Evolutionary conservation across 139 green algal species (phyloP).

Genomic region (Chlorella sp.): DNA sequence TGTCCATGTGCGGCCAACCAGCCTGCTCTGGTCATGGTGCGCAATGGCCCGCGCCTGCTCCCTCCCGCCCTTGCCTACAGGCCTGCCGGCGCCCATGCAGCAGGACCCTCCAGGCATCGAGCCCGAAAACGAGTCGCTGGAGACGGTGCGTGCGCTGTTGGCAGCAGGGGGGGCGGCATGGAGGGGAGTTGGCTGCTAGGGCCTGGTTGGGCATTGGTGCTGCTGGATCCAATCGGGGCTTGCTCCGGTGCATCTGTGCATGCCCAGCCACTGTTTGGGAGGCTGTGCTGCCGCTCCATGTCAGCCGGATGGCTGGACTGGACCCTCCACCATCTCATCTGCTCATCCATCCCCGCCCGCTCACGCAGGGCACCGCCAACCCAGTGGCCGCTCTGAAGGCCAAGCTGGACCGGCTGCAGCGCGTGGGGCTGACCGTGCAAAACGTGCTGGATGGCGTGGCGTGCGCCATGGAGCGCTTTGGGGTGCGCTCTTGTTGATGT

Average conservation of each 20-base stretch:
- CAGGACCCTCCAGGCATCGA: slow-evolving; percentile 35
- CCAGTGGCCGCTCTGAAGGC: slow-evolving; percentile 10
- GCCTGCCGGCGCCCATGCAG: slow-evolving; percentile 20
- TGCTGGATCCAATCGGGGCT: too few species aligned
- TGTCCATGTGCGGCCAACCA: too few species aligned
- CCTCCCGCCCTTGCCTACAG: not conserved
- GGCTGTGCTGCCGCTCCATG: too few species aligned
- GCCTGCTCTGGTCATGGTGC: too few species aligned
- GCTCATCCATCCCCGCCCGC: not conserved
- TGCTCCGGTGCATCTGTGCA: too few species aligned
- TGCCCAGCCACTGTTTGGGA: too few species aligned
- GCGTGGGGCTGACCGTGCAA: slow-evolving; percentile 39
- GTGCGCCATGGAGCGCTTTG: slow-evolving; percentile 17
- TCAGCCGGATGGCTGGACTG: too few species aligned
- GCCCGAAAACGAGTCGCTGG: slow-evolving; percentile 25
- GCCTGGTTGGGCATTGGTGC: too few species aligned
- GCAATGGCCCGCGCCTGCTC: too few species aligned
- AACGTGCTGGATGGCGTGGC: slow-evolving; percentile 37
- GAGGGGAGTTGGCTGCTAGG: too few species aligned
- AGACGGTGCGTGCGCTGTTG: slow-evolving; percentile 1
- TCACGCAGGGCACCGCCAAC: not conserved
- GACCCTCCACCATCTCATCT: not conserved
- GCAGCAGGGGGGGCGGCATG: not conserved
- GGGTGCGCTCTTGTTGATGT: not conserved
- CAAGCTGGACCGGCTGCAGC: slow-evolving; percentile 24